Evolutionary conservation across 2,329 filamentous ascomycete genomes (phyloP), one percentile per base, ranked within the genome.

Genomic region (Pseudogymnoascus sp.): DNA sequence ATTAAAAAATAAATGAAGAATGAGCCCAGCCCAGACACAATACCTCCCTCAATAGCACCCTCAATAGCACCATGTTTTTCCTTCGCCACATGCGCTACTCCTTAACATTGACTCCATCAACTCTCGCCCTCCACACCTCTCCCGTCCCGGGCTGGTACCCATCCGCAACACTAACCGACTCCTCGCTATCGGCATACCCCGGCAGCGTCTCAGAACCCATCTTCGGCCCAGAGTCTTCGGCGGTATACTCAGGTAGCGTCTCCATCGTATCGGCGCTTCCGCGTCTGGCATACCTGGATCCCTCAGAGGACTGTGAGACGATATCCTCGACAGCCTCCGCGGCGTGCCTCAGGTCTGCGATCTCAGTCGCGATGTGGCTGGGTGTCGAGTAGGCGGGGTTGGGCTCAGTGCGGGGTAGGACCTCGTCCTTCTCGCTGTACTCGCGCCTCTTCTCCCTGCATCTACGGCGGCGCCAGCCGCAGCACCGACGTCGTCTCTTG

Each of bases 121-220:
- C 47, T 11, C 47, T 54, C 10, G 47, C 47, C 47, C 47, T 54
- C 47, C 47, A 54, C 15, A 54, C 29, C 29, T 54, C 47, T 54
- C 29, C 47, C 15, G 47, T 54, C n/a, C 47, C 47, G 21, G 47
- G 47, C 47, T 54, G 47, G 29, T 54, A 54, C n/a, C 47, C 47
- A 35, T 54, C 47, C 15, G 47, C 47, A 54, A 54, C 47, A 54
- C 15, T 21, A 7, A 54, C 47, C 8, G 47, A 54, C 15, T 54
- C 47, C 47, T 54, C 47, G 9, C 47, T 54, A 54, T 54, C 47
- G 5, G 47, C 29, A 9, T 54, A 54, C n/a, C 47, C 47, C 10
- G 47, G 47, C 3, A 54, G 29, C 17, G 47, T 54, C 47, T 54
- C 47, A 8, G n/a, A 4, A 8, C 47, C 47, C 9, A 54, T 33